Evolutionary conservation across 306 rosid species (phyloP), one percentile per base, ranked within the genome.

Genomic region (Acacia melanoxylon): DNA sequence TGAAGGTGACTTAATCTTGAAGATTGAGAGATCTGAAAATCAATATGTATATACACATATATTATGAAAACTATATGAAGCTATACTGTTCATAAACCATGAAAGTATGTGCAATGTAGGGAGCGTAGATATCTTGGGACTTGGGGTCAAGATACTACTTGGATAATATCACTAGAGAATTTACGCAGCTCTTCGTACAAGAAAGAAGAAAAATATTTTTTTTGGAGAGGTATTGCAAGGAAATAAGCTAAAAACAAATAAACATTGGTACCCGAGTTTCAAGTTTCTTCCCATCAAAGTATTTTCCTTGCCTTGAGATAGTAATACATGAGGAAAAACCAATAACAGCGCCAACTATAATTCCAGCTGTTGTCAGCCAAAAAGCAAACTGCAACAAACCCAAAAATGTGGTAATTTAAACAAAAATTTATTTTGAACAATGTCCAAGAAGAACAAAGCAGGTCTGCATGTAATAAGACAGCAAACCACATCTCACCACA

Each of bases 331-430:
- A 96, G 89, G 49, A 91, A 90, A 93, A 96, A 41, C 86, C 92
- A 79, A 93, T 68, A 37, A 96, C 80, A 24, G 89, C 91, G 24
- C 99, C 98, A 78, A 89, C 41, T 51, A 93, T 78, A 66, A 96
- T 93, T 86, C 98, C 98, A 51, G 92, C 93, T 24, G 99, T 96
- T n/a, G 98, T 93, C 45, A 92, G 77, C 97, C 97, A 96, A 87
- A 96, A 96, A 44, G 99, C 99, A 76, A 87, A 86, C 99, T 96
- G 97, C 94, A 87, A 83, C 62, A 78, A 78, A 78, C 56, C 67
- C 74, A 77, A 80, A 77, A 75, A 69, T 29, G 48, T 24, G 79
- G 72, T 82, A 72, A 48, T 56, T 51, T 58, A 29, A 68, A 79
- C 27, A 24, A 46, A 42, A 61, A 51, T 27, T 79, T 78, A 68